Evolutionary conservation across 768 basidiomycete genomes (phyloP).

Genomic region (Lyophyllum decastes): DNA sequence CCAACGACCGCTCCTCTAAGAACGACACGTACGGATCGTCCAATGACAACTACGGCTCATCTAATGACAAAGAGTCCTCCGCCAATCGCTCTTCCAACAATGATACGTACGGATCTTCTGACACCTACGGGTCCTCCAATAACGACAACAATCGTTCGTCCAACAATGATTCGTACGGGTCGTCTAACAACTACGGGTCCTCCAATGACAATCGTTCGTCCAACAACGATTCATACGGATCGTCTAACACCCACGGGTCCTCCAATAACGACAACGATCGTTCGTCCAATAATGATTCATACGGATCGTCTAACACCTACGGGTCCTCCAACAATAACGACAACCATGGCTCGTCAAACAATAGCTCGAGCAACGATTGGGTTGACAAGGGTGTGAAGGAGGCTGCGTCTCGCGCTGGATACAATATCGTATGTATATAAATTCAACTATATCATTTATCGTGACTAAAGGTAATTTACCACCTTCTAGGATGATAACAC

Average conservation of each 20-base stretch:
- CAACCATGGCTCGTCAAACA: slow-evolving; percentile 27
- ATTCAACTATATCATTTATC: neutral
- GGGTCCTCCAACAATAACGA: slow-evolving; percentile 25
- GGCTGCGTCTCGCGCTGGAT: slow-evolving; percentile 42
- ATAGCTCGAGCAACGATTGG: slow-evolving; percentile 29
- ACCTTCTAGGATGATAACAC: slow-evolving; percentile 34
- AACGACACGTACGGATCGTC: slow-evolving; percentile 10
- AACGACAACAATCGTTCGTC: slow-evolving; percentile 15
- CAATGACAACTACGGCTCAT: slow-evolving; percentile 17
- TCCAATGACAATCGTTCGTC: too few species aligned
- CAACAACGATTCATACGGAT: slow-evolving; percentile 25
- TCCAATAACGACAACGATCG: slow-evolving; percentile 24
- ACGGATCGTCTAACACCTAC: slow-evolving; percentile 26
- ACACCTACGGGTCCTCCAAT: slow-evolving; percentile 26
- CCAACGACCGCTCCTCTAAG: slow-evolving; percentile 13
- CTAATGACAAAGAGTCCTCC: slow-evolving; percentile 14
- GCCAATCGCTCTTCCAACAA: slow-evolving; percentile 9
- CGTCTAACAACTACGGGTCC: slow-evolving; percentile 9
- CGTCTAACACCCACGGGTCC: slow-evolving; percentile 25
- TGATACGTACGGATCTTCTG: slow-evolving; percentile 28
- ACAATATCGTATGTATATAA: slow-evolving; percentile 39
- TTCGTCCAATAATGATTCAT: slow-evolving; percentile 24
- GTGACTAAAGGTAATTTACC: neutral
- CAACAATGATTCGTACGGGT: slow-evolving; percentile 9
- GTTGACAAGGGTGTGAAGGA: slow-evolving; percentile 39